Conservation (phyloP, 2,329 filamentous ascomycete genomes). For the Chaetomium sp. region DNA sequence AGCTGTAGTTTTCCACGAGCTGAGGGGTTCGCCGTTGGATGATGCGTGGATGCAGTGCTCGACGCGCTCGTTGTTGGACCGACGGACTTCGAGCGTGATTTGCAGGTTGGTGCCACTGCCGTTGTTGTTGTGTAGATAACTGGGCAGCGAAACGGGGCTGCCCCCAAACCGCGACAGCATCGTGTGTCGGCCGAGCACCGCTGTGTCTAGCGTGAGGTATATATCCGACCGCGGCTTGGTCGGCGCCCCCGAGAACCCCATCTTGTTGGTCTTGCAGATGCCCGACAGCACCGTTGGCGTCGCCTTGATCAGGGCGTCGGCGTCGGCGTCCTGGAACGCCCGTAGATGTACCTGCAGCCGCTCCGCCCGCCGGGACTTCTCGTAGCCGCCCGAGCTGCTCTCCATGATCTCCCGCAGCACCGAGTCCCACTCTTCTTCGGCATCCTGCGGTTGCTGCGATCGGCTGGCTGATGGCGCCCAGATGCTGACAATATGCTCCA, state of each 20-base stretch:
- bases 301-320: constrained; percentile 72
- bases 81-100: constrained; percentile 81
- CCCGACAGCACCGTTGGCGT: constrained; percentile 84
- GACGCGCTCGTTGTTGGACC: constrained; percentile 69
- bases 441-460: constrained; percentile 50
- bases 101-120: constrained; percentile 65
- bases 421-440: constrained; percentile 61
- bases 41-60: constrained; percentile 83
- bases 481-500: constrained; percentile 69
- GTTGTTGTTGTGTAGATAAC: constrained; percentile 38
- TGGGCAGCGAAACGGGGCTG: constrained; percentile 65
- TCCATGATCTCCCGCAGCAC: constrained; percentile 67
- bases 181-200: constrained; percentile 70
- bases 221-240: constrained; percentile 88
- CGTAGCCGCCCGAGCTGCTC: constrained; percentile 66
- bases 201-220: constrained; percentile 78
- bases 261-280: constrained; percentile 74
- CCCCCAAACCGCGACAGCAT: constrained; percentile 60
- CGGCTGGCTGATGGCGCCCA: constrained; percentile 60
- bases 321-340: constrained; percentile 69
- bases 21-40: constrained; percentile 71
- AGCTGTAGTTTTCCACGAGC: constrained; percentile 69
- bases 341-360: constrained; percentile 73
- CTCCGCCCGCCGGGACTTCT: constrained; percentile 65
- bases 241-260: constrained; percentile 89